Conservation (phyloP, 352 stramenopile species). For the Globisporangium canariense region DNA sequence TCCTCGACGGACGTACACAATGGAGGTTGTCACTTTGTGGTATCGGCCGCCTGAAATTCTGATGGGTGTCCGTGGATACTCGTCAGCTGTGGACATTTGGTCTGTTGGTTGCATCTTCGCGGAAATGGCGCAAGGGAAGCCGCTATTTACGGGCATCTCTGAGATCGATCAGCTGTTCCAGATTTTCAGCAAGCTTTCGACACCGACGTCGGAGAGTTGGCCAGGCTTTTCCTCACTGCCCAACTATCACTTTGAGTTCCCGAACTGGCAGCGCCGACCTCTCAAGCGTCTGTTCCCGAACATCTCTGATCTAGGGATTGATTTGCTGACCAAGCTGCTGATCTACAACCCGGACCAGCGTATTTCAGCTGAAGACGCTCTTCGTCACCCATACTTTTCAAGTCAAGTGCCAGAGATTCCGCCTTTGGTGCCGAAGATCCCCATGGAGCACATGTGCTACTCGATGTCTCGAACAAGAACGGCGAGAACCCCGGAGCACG, state of each 20-base stretch:
- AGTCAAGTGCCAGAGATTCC: conserved; percentile 38
- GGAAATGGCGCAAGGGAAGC: conserved; percentile 91
- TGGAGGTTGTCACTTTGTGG: conserved; percentile 90
- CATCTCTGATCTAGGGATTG: conserved; percentile 69
- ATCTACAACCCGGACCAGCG: conserved; percentile 82
- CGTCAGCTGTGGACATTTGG: conserved; percentile 91
- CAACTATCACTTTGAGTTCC: conserved; percentile 94
- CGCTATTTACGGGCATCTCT: conserved; percentile 78
- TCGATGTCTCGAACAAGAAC: conserved; percentile 42
- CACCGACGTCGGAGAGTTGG: conserved; percentile 95
- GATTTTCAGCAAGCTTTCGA: conserved; percentile 94
- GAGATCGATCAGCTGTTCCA: conserved; percentile 87
- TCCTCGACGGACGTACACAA: conserved; percentile 87
- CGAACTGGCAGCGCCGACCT: conserved; percentile 69
- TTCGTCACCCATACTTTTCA: conserved; percentile 81
- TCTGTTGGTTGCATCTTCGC: conserved; percentile 97
- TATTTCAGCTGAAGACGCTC: conserved; percentile 77
- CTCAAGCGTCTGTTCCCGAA: conserved; percentile 67
- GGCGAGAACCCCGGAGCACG: conserved; percentile 61
- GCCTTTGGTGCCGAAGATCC: conserved; percentile 57
- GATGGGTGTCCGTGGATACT: conserved; percentile 86
- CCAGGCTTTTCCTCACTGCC: conserved; percentile 95
- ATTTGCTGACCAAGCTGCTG: conserved; percentile 72
- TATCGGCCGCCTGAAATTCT: conserved; percentile 89
- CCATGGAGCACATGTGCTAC: conserved; percentile 80